Conservation (phyloP, 768 basidiomycete genomes). For the Pulveroboletus sp. region DNA sequence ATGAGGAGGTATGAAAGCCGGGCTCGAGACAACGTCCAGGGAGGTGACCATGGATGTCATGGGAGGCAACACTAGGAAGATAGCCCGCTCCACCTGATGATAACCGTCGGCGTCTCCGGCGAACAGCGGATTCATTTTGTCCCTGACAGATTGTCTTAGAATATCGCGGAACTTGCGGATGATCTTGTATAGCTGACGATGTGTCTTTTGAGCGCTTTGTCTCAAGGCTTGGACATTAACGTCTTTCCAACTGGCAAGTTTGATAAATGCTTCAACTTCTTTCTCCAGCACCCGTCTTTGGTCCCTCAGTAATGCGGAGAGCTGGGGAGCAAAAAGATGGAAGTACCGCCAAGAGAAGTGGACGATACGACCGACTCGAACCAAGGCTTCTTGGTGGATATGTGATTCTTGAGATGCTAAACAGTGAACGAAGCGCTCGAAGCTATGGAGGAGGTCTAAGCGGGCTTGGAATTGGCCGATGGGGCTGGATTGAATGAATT, state of each 20-base stretch:
- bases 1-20: constrained; percentile 29
- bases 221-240: constrained; percentile 91
- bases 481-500: constrained; percentile 70
- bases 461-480: constrained; percentile 78
- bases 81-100: constrained; percentile 7
- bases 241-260: constrained; percentile 98
- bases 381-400: constrained; percentile 33
- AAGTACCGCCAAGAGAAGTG: constrained; percentile 60
- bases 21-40: constrained; percentile 1
- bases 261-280: constrained; percentile 80
- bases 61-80: not conserved
- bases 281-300: constrained; percentile 67
- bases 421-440: constrained; percentile 46
- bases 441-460: constrained; percentile 63
- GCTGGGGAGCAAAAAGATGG: constrained; percentile 46
- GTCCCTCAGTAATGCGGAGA: constrained; percentile 45
- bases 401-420: constrained; percentile 33
- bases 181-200: constrained; percentile 85
- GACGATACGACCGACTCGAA: constrained; percentile 55
- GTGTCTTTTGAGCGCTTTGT: constrained; percentile 85
- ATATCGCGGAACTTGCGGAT: constrained; percentile 90
- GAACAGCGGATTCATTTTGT: constrained; percentile 35
- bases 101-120: constrained; percentile 35
- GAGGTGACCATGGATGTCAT: not conserved
- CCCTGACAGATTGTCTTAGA: constrained; percentile 64